Percentiles rank a stretch among this genome's conserved stretches.
These are phyloP conservation scores for Xylariales sp. DNA, from an alignment of 2,329 filamentous ascomycete species.

Conservation along the genomic window DNA sequence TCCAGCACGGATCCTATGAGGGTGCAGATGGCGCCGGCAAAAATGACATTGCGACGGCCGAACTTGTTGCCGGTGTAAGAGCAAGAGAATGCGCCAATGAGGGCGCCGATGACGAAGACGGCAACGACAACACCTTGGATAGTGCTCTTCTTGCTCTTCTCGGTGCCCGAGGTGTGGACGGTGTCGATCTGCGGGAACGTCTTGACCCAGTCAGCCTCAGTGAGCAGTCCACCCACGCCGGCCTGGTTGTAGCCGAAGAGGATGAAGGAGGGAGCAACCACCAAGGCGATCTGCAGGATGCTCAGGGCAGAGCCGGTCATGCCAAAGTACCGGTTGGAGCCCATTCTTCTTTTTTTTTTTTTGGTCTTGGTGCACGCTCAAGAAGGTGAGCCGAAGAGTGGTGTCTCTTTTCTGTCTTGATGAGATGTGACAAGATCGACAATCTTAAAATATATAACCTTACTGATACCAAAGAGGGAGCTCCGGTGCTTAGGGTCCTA, in stretches of 20 bases:
- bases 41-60: conserved; percentile 35
- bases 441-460: too few species aligned
- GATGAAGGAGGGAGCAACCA: conserved; percentile 38
- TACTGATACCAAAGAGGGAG: too few species aligned
- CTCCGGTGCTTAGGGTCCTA: too few species aligned
- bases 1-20: conserved; percentile 38
- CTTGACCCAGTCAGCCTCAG: conserved; percentile 25
- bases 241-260: conserved; percentile 38
- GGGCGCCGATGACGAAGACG: conserved; percentile 30
- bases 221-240: conserved; percentile 30
- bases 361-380: too few species aligned
- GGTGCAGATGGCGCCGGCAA: conserved; percentile 32
- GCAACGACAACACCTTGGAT: conserved; percentile 32
- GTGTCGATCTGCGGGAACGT: conserved; percentile 36
- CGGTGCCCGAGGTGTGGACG: conserved; percentile 23
- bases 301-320: conserved; percentile 29
- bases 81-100: conserved; percentile 30
- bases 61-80: conserved; percentile 31
- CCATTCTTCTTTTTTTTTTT: too few species aligned
- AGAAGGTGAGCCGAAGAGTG: too few species aligned
- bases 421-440: too few species aligned
- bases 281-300: conserved; percentile 33
- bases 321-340: too few species aligned
- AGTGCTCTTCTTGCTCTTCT: conserved; percentile 26
- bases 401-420: too few species aligned